phyloP scores from a whole-genome alignment of 2,329 filamentous ascomycete species.

The Alternaria gansuensis region DNA sequence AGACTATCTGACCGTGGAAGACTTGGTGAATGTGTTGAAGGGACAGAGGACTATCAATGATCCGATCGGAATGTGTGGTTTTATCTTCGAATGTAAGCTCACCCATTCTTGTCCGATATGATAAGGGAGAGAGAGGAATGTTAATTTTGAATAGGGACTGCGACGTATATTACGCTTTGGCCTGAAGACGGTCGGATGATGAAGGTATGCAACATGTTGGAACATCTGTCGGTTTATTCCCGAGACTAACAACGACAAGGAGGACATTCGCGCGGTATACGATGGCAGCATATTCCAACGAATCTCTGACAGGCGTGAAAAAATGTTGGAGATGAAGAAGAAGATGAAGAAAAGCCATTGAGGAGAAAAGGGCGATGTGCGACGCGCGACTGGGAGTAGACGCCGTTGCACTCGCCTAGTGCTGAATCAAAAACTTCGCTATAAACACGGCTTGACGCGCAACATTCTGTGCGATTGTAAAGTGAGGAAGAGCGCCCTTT shows the following conservation, averaged over 20 bases:
- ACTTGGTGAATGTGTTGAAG: slow-evolving; percentile 52
- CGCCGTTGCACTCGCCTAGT: not conserved
- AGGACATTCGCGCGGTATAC: slow-evolving; percentile 64
- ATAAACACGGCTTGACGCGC: not conserved
- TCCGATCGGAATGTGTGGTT: slow-evolving; percentile 58
- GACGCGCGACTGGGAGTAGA: not conserved
- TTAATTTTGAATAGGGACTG: slow-evolving; percentile 51
- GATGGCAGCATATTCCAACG: slow-evolving; percentile 63
- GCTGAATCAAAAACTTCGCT: not conserved
- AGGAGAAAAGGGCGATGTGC: not conserved
- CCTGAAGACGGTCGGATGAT: slow-evolving; percentile 64
- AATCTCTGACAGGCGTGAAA: slow-evolving; percentile 30
- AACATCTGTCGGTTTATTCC: not conserved
- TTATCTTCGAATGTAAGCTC: slow-evolving; percentile 56
- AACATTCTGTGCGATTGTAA: not conserved
- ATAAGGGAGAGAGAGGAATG: not conserved
- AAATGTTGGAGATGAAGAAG: not conserved
- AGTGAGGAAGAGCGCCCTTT: not conserved
- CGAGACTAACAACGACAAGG: slow-evolving; percentile 33
- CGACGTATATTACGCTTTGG: slow-evolving; percentile 64
- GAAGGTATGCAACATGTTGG: slow-evolving; percentile 48
- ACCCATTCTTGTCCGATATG: not conserved
- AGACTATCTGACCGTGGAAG: slow-evolving; percentile 53
- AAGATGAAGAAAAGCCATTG: slow-evolving; percentile 5
- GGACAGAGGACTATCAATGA: slow-evolving; percentile 55